Evolutionary conservation across 78 protist genomes (phyloP), one percentile per base, ranked within the genome.

Genomic region (Blattamonas nauphoetae): DNA sequence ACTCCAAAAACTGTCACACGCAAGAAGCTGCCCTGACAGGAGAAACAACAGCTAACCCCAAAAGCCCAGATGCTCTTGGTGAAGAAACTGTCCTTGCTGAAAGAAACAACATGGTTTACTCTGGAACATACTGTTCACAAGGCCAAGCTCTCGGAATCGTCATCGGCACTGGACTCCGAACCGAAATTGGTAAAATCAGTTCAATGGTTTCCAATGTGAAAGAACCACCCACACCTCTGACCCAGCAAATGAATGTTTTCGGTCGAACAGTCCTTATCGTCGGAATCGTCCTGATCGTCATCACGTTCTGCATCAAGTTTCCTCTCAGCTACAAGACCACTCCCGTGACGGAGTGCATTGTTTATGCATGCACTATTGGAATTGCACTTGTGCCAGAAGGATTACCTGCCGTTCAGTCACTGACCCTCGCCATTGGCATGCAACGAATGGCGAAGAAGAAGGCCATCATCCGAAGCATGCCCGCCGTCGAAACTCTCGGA

Each of bases 401-500:
- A 2, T 94, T 97, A 2, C 96, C 95, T 29, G 92, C 96, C 35
- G 94, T 94, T 1, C 92, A 95, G 36, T 93, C 98, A 1, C 85
- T 88, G 32, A 82, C 93, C 81, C 91, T 96, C 33, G 91, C 98
- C 4, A 84, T 96, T 34, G 95, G 96, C n/a, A 80, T 90, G 36
- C 55, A 86, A 35, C 2, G 42, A 41, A 94, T 97, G 97, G 94
- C 96, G 45, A 84, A 38, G 81, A 85, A 81, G 3, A 93, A 94
- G 64, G 96, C 95, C 35, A 45, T 96, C 45, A 96, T 97, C 21
- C 90, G 93, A 35, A 82, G 79, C n/a, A 55, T 93, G 0, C 91
- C 90, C 1, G 91, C 95, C 35, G 98, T 97, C 77, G 99, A 95
- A 87, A 95, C 99, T 3, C 97, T 98, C 1, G 99, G 99, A 29